Percentiles rank a stretch among this genome's conserved stretches.
Evolutionary conservation across 176 grass and related monocot genomes (phyloP).

Genomic region (Stipa capillata): DNA sequence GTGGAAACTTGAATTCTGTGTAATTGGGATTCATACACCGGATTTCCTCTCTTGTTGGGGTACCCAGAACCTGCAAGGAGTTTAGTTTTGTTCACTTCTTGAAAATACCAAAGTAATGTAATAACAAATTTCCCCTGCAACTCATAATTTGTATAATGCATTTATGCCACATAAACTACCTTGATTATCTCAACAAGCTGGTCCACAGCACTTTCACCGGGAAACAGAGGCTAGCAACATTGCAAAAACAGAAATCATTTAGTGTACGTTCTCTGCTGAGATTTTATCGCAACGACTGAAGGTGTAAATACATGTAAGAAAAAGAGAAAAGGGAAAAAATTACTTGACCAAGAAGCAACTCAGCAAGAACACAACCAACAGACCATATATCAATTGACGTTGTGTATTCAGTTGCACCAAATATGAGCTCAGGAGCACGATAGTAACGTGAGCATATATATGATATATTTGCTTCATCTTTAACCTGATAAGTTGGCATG

Average conservation of each 20-base stretch:
- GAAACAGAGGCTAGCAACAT: slow-evolving; percentile 48
- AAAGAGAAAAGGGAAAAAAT: not conserved
- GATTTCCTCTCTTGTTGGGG: slow-evolving; percentile 55
- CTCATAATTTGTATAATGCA: not conserved
- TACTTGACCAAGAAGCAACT: slow-evolving; percentile 78
- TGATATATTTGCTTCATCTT: slow-evolving; percentile 82
- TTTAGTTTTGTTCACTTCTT: not conserved
- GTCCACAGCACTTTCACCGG: slow-evolving; percentile 58
- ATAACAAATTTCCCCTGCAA: not conserved
- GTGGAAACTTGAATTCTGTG: slow-evolving; percentile 56
- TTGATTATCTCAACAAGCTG: slow-evolving; percentile 72
- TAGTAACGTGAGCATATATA: slow-evolving; percentile 96
- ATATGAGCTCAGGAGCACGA: slow-evolving; percentile 80
- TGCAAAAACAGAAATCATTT: not conserved
- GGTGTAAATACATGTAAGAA: not conserved
- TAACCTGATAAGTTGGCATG: slow-evolving; percentile 33
- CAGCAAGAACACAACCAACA: slow-evolving; percentile 83
- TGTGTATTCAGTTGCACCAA: slow-evolving; percentile 87
- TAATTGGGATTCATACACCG: slow-evolving; percentile 60
- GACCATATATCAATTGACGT: slow-evolving; percentile 95
- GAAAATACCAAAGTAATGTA: not conserved
- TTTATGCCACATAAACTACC: slow-evolving; percentile 11
- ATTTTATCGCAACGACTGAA: not conserved
- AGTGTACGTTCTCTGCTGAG: not conserved
- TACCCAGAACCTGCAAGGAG: slow-evolving; percentile 44